A percentile compares a stretch with the other conserved stretches of the same genome.
Conservation (phyloP, 495 filamentous ascomycete genomes). For the Aspergillus diversus region DNA sequence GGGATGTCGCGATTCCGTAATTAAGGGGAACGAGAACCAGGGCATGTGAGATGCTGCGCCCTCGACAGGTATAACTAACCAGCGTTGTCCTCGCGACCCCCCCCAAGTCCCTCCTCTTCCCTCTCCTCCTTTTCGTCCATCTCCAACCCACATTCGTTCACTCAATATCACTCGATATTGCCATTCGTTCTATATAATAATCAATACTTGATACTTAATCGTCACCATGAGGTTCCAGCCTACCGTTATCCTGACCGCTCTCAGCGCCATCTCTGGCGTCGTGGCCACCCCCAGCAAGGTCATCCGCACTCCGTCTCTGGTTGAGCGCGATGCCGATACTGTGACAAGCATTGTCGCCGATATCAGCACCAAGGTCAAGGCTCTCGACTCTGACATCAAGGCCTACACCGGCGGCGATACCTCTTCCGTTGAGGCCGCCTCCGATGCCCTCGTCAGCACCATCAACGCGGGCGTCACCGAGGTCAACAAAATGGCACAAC, state of each 20-base stretch:
- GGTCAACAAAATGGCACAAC: no score
- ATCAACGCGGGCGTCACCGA: no score
- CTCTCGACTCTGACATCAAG: slow-evolving; percentile 40
- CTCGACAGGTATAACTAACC: neutral
- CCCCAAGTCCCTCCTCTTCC: neutral
- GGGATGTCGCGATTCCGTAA: neutral
- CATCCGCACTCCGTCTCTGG: slow-evolving; percentile 25
- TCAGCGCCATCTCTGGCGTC: slow-evolving; percentile 18
- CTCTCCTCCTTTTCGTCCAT: neutral
- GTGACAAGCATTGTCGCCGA: slow-evolving; percentile 35
- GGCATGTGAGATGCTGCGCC: neutral
- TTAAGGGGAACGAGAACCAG: neutral
- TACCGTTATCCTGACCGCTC: slow-evolving; percentile 6
- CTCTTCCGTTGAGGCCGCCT: slow-evolving; percentile 31
- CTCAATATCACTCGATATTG: slow-evolving; percentile 2
- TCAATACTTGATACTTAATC: neutral
- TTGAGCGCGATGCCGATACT: slow-evolving; percentile 36
- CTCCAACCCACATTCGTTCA: slow-evolving; percentile 5
- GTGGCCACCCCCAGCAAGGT: slow-evolving; percentile 27
- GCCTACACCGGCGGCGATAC: slow-evolving; percentile 37
- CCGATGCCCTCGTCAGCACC: slow-evolving; percentile 31
- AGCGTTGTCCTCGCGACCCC: neutral
- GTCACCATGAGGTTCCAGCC: slow-evolving; percentile 13
- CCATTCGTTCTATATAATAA: slow-evolving; percentile 4
- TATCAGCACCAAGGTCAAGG: slow-evolving; percentile 33